A percentile compares a stretch with the other conserved stretches of the same genome.
phyloP scores from a whole-genome alignment of 495 filamentous ascomycete species.

The Hypoxylon fuscum region DNA sequence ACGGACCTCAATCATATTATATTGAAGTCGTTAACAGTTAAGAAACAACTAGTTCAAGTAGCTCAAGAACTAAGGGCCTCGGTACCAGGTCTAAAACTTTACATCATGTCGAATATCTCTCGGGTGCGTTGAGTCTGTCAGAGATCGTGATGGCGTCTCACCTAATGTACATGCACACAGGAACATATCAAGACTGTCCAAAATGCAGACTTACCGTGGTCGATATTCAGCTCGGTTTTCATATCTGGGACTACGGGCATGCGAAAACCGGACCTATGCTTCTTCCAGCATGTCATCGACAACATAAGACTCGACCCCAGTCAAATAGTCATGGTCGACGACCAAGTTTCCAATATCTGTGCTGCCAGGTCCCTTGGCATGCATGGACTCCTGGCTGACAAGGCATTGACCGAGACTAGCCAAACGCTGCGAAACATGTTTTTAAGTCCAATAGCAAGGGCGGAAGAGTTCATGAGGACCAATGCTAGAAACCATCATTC shows the following conservation, averaged over 20 bases:
- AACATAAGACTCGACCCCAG: constrained; percentile 23
- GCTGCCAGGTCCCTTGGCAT: constrained; percentile 37
- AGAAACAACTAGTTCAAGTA: not conserved
- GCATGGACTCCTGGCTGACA: constrained; percentile 14
- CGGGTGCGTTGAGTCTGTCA: constrained; percentile 3
- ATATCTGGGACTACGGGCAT: constrained; percentile 29
- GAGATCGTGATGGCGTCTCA: not conserved
- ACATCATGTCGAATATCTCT: constrained; percentile 26
- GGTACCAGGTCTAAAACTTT: constrained; percentile 7
- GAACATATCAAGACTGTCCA: constrained; percentile 30
- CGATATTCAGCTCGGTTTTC: constrained; percentile 31
- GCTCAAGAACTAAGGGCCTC: constrained; percentile 4
- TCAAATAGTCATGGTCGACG: constrained; percentile 38
- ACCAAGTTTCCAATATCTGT: constrained; percentile 34
- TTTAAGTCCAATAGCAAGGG: constrained; percentile 1
- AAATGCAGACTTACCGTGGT: constrained; percentile 30
- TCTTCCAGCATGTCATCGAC: constrained; percentile 34
- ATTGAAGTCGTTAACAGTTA: too few species aligned
- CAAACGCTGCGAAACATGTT: constrained; percentile 10
- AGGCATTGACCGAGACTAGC: not conserved
- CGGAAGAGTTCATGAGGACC: constrained; percentile 7
- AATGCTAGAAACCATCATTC: constrained; percentile 23
- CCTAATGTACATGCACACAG: too few species aligned
- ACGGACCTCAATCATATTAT: not conserved
- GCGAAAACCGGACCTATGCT: constrained; percentile 43